Evolutionary conservation across 2,329 filamentous ascomycete species (phyloP).

Genomic region (Neonectria magnoliae): DNA sequence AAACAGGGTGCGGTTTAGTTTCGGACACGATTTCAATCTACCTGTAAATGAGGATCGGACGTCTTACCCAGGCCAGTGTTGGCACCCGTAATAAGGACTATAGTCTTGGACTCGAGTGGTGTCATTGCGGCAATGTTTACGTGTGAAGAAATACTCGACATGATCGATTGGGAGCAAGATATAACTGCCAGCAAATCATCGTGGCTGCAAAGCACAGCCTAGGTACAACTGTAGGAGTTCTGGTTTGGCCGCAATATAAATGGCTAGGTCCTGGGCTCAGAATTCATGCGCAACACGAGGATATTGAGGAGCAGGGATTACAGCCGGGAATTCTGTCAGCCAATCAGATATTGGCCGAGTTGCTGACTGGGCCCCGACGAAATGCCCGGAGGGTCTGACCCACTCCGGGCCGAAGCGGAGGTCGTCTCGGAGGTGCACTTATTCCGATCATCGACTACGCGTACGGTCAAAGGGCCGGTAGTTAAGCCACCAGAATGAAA

Average conservation of each 20-base stretch:
- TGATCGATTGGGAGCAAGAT: not conserved
- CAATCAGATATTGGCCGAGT: not conserved
- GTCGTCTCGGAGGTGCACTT: not conserved
- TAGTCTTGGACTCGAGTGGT: not conserved
- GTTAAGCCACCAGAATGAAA: not conserved
- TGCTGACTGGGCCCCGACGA: not conserved
- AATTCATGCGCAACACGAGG: not conserved
- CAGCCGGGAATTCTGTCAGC: not conserved
- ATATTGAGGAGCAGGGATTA: not conserved
- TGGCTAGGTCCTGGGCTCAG: not conserved
- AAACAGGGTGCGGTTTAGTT: not conserved
- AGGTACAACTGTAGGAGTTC: not conserved
- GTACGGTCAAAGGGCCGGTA: not conserved
- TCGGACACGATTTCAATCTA: not conserved
- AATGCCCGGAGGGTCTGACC: not conserved
- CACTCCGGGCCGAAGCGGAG: not conserved
- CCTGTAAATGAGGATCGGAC: not conserved
- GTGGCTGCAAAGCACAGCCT: not conserved
- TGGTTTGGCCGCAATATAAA: not conserved
- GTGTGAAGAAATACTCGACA: not conserved
- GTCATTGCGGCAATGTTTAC: not conserved
- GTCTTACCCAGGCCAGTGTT: not conserved
- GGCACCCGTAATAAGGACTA: not conserved
- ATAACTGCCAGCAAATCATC: not conserved
- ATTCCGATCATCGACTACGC: not conserved